A percentile compares a stretch with the other conserved stretches of the same genome.
These are phyloP conservation scores for Ceratocystis ficicola DNA, from an alignment of 2,329 filamentous ascomycete species.

Conservation along the genomic window DNA sequence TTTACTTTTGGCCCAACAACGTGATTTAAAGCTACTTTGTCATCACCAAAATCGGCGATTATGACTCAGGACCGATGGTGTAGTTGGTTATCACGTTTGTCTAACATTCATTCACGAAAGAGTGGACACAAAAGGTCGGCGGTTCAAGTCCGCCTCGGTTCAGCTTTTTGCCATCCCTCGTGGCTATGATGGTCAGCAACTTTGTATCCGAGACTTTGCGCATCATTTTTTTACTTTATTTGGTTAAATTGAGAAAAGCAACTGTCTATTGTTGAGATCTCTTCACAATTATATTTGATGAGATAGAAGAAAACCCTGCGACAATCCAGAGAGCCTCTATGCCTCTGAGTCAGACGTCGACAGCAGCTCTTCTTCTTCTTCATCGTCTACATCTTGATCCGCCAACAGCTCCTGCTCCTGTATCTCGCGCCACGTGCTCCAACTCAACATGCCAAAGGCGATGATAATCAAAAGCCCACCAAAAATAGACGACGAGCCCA, in stretches of 20 bases:
- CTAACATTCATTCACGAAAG: slow-evolving; percentile 15
- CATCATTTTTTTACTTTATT: not conserved
- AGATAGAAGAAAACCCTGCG: too few species aligned
- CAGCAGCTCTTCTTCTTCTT: slow-evolving; percentile 16
- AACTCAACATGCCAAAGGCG: slow-evolving; percentile 77
- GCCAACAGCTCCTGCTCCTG: slow-evolving; percentile 62
- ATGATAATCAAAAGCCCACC: slow-evolving; percentile 81
- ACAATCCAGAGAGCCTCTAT: slow-evolving; percentile 5
- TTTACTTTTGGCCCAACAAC: not conserved
- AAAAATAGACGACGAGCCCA: slow-evolving; percentile 60
- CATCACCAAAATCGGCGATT: rapidly evolving
- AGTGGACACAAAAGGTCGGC: slow-evolving; percentile 22
- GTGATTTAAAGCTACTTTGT: not conserved
- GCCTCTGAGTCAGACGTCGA: slow-evolving; percentile 17
- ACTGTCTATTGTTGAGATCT: not conserved
- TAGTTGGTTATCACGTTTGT: slow-evolving; percentile 23
- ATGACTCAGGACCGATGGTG: slow-evolving; percentile 18
- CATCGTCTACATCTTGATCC: slow-evolving; percentile 38
- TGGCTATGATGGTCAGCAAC: not conserved
- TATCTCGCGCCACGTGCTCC: slow-evolving; percentile 90
- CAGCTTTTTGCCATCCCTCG: not conserved
- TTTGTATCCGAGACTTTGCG: not conserved
- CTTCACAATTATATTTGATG: not conserved
- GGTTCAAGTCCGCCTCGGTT: slow-evolving; percentile 22
- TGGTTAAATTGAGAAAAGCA: not conserved